Percentiles rank a stretch among this genome's conserved stretches.
Conservation (phyloP, 768 basidiomycete species). For the Calvatia gigantea region DNA sequence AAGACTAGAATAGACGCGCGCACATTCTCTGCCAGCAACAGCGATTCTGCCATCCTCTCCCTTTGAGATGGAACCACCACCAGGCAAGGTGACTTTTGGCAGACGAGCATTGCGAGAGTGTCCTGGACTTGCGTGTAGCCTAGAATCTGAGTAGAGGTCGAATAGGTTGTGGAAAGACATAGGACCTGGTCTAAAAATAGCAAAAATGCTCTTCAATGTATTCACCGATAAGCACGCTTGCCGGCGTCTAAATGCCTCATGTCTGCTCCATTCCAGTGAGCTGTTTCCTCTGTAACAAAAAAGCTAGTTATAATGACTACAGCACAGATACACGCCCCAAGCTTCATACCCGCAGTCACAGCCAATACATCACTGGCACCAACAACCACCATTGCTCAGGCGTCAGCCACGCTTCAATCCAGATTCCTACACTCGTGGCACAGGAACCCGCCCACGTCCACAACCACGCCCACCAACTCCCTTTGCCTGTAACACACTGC, state of each 20-base stretch:
- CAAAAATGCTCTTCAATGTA: background rate
- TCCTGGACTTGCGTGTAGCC: conserved; percentile 37
- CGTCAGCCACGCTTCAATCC: background rate
- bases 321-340: background rate
- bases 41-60: conserved; percentile 71
- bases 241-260: background rate
- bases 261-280: background rate
- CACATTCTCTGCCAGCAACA: conserved; percentile 79
- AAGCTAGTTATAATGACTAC: background rate
- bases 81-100: conserved; percentile 52
- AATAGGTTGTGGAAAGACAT: conserved; percentile 23
- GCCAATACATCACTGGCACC: background rate
- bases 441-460: background rate
- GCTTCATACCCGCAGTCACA: background rate
- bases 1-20: conserved; percentile 18
- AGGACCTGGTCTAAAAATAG: background rate
- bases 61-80: conserved; percentile 66
- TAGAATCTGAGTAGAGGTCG: conserved; percentile 39
- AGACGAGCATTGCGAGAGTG: conserved; percentile 53
- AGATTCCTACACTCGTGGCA: background rate
- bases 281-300: background rate
- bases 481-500: background rate
- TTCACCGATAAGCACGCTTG: background rate
- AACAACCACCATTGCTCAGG: no score
- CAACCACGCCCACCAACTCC: background rate